Evolutionary conservation across 139 green algal species (phyloP), one percentile per base, ranked within the genome.

Genomic region (Coelastrella sp.): DNA sequence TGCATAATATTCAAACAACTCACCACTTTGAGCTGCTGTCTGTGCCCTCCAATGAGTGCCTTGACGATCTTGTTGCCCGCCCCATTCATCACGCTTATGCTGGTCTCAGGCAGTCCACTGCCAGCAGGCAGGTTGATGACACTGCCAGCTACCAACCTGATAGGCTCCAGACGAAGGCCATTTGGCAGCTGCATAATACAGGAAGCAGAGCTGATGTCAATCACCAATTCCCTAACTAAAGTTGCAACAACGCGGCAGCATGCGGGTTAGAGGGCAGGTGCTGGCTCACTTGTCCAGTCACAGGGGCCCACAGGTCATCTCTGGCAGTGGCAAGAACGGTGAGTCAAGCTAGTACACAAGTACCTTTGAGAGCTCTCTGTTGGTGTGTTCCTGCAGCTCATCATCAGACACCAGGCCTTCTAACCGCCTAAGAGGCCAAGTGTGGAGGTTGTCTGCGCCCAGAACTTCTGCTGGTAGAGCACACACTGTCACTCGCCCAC

Each of bases 381-480:
- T 60, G 16, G 61, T n/a, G 68, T 94, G 85, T 87, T 95, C 94
- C 74, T 90, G 54, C 71, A 92, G 32, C 77, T 96, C 93, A 3
- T 77, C 81, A 58, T 93, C 79, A 4, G n/a, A 71, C 59, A 96
- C 75, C 22, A 92, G 73, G 3, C 75, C 89, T 56, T 97, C 94
- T 17, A 97, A 57, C 17, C 96, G 91, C 32, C 96, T 87, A 66
- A 97, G 68, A 20, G 91, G 90, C 74, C 93, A 90, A 4, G 87
- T 93, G 32, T 92, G 84, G 10, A 66, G 32, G 82, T 92, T 90
- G 64, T 17, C 73, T 4, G 59, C n/a, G 1, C 96, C 96, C 73
- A 95, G 93, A 16, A 98, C 73, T 61, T 94, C 93, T 14, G 89
- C 79, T 0, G 96, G 96, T 80, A 97, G 88, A 16, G 93, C 91